Evolutionary conservation across 2,329 filamentous ascomycete species (phyloP), one percentile per base, ranked within the genome.

Genomic region (Cladosporium oxysporum): DNA sequence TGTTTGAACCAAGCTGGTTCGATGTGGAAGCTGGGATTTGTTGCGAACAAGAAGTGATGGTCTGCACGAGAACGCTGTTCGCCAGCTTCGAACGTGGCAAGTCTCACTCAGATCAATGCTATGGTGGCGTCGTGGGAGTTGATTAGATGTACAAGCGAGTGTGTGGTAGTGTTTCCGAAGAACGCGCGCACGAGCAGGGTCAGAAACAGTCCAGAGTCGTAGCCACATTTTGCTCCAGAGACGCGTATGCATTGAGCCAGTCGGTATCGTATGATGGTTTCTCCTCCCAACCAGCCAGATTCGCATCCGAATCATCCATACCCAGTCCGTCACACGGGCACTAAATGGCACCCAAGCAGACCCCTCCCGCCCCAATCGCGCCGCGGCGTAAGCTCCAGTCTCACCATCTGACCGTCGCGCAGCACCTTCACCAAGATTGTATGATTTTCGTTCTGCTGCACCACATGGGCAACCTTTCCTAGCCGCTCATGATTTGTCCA

Each of bases 311-410:
- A n/a, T 3, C 18, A 21, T 47, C 8, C 41, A 47, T 21, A 21
- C 41, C n/a, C 2, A 47, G 1, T 47, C 41, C n/a, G 4, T 85
- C 82, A 96, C 65, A 96, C 71, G 29, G 92, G 92, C 70, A 97
- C 80, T 69, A 98, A 86, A 80, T 97, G 93, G 77, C 94, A 99
- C 64, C 94, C 94, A 73, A 99, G 81, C 77, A 96, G 81, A 14
- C 94, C 95, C 77, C 92, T 85, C 33, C 95, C 95, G 71, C 94
- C 94, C 94, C 95, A 99, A 75, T 93, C 84, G 53, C 87, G 86
- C 72, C 87, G 85, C 62, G 94, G 94, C 58, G 84, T 91, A 69
- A 99, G 80, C 69, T 86, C 88, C 73, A 97, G 79, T 66, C 88
- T 84, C 66, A 95, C 57, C 76, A 76, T 68, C 81, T 80, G 64